Evolutionary conservation across 139 green algal species (phyloP).

Genomic region (Micromonas pusilla): DNA sequence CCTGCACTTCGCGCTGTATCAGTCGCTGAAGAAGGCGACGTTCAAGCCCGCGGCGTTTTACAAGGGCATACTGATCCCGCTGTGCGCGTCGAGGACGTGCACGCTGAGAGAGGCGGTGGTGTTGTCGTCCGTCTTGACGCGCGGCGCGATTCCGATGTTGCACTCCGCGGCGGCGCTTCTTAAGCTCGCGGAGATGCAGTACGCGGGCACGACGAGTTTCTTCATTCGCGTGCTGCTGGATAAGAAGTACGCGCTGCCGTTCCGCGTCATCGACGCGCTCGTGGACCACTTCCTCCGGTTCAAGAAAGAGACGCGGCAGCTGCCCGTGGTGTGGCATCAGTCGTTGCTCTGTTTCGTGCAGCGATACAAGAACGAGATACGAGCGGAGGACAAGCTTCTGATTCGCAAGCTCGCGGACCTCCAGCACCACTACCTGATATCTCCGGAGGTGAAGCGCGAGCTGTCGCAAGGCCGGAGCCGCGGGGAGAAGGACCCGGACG

Average conservation of each 20-base stretch:
- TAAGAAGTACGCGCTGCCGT: constrained; percentile 98
- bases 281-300: constrained; percentile 71
- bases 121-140: constrained; percentile 65
- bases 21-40: constrained; percentile 86
- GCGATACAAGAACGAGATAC: constrained; percentile 85
- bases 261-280: constrained; percentile 54
- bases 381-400: constrained; percentile 63
- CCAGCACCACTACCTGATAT: constrained; percentile 84
- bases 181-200: constrained; percentile 82
- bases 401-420: constrained; percentile 63
- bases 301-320: constrained; percentile 63
- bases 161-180: constrained; percentile 72
- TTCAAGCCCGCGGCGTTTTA: constrained; percentile 98
- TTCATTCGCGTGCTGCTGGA: constrained; percentile 96
- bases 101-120: constrained; percentile 93
- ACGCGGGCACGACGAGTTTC: constrained; percentile 90
- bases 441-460: constrained; percentile 82
- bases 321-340: constrained; percentile 99
- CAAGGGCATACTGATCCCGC: constrained; percentile 88
- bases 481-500: not conserved
- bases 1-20: constrained; percentile 94
- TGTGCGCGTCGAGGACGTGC: constrained; percentile 70
- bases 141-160: constrained; percentile 9
- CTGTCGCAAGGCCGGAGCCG: constrained; percentile 39
- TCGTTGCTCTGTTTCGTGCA: constrained; percentile 90